Evolutionary conservation across 306 rosid species (phyloP).

Genomic region (Sophora flavescens): DNA sequence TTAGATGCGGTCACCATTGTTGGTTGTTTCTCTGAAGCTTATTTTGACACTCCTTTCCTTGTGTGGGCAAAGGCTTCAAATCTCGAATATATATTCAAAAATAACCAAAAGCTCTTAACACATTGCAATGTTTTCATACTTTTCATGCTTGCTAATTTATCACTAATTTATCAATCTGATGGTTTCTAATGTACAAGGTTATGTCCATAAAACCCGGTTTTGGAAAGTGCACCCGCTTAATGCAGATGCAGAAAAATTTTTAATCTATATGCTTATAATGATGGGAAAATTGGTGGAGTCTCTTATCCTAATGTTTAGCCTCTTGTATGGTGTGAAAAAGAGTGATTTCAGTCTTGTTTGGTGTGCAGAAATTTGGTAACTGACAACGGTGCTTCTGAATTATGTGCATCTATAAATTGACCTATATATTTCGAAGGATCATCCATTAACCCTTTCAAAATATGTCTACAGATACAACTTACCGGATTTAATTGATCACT

Average conservation of each 20-base stretch:
- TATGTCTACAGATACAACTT: slow-evolving; percentile 78
- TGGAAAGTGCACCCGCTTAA: slow-evolving; percentile 8
- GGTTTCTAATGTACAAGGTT: slow-evolving; percentile 15
- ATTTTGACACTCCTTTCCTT: slow-evolving; percentile 1
- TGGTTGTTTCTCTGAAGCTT: not conserved
- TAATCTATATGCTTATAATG: slow-evolving; percentile 23
- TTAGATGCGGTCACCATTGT: not conserved
- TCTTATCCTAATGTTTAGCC: slow-evolving; percentile 18
- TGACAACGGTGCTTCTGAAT: slow-evolving; percentile 26
- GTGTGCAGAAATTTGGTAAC: slow-evolving; percentile 18
- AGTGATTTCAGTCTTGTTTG: slow-evolving; percentile 11
- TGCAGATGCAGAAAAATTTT: slow-evolving; percentile 8
- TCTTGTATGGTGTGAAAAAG: not conserved
- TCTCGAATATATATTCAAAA: slow-evolving; percentile 16
- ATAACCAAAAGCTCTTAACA: slow-evolving; percentile 13
- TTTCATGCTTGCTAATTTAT: slow-evolving; percentile 12
- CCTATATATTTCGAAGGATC: slow-evolving; percentile 43
- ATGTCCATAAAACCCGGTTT: slow-evolving; percentile 29
- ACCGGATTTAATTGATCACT: slow-evolving; percentile 79
- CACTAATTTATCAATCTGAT: slow-evolving; percentile 8
- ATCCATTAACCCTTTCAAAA: slow-evolving; percentile 38
- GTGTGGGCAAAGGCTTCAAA: not conserved
- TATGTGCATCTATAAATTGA: slow-evolving; percentile 23
- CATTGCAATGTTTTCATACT: not conserved
- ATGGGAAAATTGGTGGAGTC: slow-evolving; percentile 31